Evolutionary conservation across 805 yeast genomes (phyloP).

Genomic region (Pichia californica): DNA sequence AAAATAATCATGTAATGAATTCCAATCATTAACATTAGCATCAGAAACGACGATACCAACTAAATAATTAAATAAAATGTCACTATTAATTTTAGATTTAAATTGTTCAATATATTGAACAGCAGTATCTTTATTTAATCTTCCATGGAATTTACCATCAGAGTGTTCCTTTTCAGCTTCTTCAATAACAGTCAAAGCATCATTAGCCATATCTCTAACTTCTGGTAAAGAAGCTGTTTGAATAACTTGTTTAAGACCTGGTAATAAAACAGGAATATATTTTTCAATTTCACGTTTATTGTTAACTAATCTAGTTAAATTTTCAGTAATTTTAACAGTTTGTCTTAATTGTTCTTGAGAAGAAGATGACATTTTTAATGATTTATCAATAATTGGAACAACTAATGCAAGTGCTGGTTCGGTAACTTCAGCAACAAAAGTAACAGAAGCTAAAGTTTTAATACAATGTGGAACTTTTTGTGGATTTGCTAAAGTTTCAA

Average conservation of each 20-base stretch:
- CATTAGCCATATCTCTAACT: conserved; percentile 86
- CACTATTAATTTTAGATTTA: conserved; percentile 30
- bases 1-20: conserved; percentile 51
- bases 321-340: conserved; percentile 92
- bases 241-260: conserved; percentile 86
- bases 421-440: conserved; percentile 97
- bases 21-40: conserved; percentile 71
- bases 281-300: conserved; percentile 86
- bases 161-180: conserved; percentile 69
- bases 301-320: conserved; percentile 90
- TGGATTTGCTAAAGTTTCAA: conserved; percentile 87
- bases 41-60: conserved; percentile 49
- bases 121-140: conserved; percentile 54
- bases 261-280: conserved; percentile 78
- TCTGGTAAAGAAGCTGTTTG: conserved; percentile 92
- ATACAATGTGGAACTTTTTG: conserved; percentile 82
- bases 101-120: conserved; percentile 33
- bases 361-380: conserved; percentile 78
- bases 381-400: conserved; percentile 88
- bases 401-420: conserved; percentile 88
- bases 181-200: conserved; percentile 74
- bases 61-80: conserved; percentile 41
- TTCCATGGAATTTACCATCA: conserved; percentile 72
- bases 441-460: conserved; percentile 83
- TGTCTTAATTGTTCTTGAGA: conserved; percentile 96